Evolutionary conservation across 345 rosid genomes (phyloP).

Genomic region (Salix suchowensis): DNA sequence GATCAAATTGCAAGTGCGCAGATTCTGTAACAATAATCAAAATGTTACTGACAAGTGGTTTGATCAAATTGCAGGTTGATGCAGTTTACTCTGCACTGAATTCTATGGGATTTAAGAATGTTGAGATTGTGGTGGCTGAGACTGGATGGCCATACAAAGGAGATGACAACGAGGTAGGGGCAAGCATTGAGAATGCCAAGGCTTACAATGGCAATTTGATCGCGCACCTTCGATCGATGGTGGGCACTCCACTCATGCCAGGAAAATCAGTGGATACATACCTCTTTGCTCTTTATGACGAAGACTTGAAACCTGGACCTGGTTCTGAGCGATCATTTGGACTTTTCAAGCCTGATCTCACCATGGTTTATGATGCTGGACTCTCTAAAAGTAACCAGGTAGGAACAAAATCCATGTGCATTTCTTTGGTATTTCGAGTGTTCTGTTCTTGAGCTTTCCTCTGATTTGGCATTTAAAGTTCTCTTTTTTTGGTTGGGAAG

Average conservation of each 20-base stretch:
- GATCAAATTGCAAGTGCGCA: neutral
- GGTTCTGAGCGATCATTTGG: constrained; percentile 67
- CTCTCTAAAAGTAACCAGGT: constrained; percentile 50
- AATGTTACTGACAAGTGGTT: neutral
- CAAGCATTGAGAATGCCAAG: constrained; percentile 74
- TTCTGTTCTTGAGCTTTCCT: no score
- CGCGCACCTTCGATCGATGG: constrained; percentile 68
- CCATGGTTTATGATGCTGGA: constrained; percentile 73
- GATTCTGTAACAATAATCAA: neutral
- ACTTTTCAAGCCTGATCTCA: constrained; percentile 65
- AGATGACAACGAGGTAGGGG: constrained; percentile 60
- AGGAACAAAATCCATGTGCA: neutral
- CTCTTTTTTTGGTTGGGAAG: no score
- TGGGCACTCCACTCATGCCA: constrained; percentile 89
- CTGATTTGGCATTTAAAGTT: no score
- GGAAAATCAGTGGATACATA: constrained; percentile 81
- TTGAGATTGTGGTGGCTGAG: constrained; percentile 88
- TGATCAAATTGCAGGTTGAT: constrained; percentile 52
- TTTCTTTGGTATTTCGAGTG: neutral
- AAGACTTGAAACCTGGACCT: constrained; percentile 82
- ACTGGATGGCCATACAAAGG: constrained; percentile 99
- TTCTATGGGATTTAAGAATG: constrained; percentile 57
- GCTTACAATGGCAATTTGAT: constrained; percentile 81
- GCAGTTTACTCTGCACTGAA: constrained; percentile 68
- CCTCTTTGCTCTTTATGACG: constrained; percentile 79